phyloP scores from a whole-genome alignment of 1,284 basidiomycete genomes.

The Irpex lacteus region DNA sequence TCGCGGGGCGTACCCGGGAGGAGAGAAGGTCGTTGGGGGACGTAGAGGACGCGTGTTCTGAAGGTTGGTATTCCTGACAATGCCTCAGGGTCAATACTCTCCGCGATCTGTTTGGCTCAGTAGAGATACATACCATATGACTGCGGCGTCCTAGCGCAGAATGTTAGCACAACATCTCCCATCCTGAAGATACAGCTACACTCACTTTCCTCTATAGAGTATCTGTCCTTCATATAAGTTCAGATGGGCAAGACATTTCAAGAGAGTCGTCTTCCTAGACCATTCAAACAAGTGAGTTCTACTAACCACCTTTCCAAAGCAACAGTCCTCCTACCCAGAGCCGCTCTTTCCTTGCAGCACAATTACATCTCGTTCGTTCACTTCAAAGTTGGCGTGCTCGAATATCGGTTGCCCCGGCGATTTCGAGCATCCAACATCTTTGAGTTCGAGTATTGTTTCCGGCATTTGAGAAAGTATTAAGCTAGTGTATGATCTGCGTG shows the following conservation, averaged over 20 bases:
- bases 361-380: constrained; percentile 71
- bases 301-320: neutral
- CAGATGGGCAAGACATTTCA: constrained; percentile 83
- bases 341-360: constrained; percentile 77
- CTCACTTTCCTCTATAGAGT: constrained; percentile 63
- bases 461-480: neutral
- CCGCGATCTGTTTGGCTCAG: neutral
- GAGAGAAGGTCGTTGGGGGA: constrained; percentile 82
- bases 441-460: constrained; percentile 39
- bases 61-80: constrained; percentile 67
- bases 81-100: no score
- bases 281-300: neutral
- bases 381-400: constrained; percentile 51
- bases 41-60: constrained; percentile 77
- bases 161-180: neutral
- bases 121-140: constrained; percentile 43
- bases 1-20: constrained; percentile 78
- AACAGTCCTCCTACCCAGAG: constrained; percentile 43
- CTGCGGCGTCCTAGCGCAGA: constrained; percentile 43
- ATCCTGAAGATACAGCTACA: constrained; percentile 14
- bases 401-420: constrained; percentile 50
- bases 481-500: no score
- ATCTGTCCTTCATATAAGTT: constrained; percentile 70
- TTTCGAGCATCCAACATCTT: constrained; percentile 40
- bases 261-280: constrained; percentile 69